Evolutionary conservation across 2,329 filamentous ascomycete species (phyloP).

Genomic region (Ophiocordyceps robertsii): DNA sequence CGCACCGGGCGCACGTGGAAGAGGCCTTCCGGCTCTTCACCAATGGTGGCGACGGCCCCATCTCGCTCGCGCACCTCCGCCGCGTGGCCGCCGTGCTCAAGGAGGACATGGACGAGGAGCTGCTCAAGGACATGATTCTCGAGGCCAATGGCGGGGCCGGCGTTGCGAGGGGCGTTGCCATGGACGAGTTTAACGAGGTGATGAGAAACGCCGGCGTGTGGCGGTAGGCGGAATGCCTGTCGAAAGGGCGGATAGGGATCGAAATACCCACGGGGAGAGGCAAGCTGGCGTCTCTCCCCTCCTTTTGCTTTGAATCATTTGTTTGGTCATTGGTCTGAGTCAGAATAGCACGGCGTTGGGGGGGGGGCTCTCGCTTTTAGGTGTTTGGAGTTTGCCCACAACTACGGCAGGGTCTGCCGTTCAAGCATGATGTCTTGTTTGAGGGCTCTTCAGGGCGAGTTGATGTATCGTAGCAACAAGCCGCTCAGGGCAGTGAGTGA

Average conservation of each 20-base stretch:
- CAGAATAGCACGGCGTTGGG: constrained; percentile 3
- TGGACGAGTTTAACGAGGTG: constrained; percentile 74
- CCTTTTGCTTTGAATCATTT: neutral
- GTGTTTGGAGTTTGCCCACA: too few species aligned
- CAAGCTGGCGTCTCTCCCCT: too few species aligned
- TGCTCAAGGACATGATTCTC: constrained; percentile 85
- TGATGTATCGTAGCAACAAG: too few species aligned
- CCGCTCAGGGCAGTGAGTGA: too few species aligned
- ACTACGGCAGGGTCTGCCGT: too few species aligned
- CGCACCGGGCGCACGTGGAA: constrained; percentile 54
- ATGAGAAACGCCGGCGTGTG: constrained; percentile 78
- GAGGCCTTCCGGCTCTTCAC: constrained; percentile 77
- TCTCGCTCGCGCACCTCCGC: constrained; percentile 67
- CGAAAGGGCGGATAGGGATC: too few species aligned
- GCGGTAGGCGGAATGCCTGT: constrained; percentile 29
- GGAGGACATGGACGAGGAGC: constrained; percentile 70
- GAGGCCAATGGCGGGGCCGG: constrained; percentile 80
- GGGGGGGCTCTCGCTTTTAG: neutral
- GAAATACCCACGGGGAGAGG: too few species aligned
- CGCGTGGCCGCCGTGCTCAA: constrained; percentile 69
- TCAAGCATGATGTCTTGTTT: too few species aligned
- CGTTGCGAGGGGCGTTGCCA: constrained; percentile 54
- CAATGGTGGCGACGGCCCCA: constrained; percentile 38
- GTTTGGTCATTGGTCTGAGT: neutral
- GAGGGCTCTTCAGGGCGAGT: too few species aligned